These are phyloP conservation scores for Starmerella bacillaris DNA, from an alignment of 805 yeast species.

Conservation along the genomic window DNA sequence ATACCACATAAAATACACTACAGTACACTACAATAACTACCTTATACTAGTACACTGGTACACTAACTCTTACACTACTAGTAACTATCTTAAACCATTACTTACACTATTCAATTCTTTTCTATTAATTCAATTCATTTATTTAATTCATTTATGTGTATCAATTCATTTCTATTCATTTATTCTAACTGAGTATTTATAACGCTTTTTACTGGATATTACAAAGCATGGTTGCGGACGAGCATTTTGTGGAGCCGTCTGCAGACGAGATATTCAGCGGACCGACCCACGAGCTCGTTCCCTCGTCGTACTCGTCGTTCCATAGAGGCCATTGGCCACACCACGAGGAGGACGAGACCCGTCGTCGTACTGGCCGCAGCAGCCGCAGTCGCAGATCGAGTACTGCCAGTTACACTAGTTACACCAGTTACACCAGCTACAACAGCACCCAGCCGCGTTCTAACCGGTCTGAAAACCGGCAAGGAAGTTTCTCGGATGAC, in stretches of 20 bases:
- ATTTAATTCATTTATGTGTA: too few relatives aligned
- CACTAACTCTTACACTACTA: too few relatives aligned
- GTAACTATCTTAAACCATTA: too few relatives aligned
- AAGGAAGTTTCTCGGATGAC: neutral
- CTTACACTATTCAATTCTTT: too few relatives aligned
- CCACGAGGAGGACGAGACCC: constrained; percentile 9
- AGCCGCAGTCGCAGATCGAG: constrained; percentile 1
- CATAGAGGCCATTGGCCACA: constrained; percentile 29
- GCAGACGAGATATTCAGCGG: constrained; percentile 49
- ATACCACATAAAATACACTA: too few relatives aligned
- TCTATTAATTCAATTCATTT: too few relatives aligned
- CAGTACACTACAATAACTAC: too few relatives aligned
- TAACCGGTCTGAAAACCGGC: neutral
- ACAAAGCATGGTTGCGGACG: constrained; percentile 16
- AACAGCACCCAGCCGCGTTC: neutral
- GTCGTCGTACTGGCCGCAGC: neutral
- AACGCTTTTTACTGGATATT: too few relatives aligned
- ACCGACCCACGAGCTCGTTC: constrained; percentile 51
- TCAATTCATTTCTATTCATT: too few relatives aligned
- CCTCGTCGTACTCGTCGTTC: constrained; percentile 50
- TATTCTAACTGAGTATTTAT: too few relatives aligned
- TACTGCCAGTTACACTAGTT: neutral
- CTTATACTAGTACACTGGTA: too few relatives aligned
- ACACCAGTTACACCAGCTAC: constrained; percentile 2
- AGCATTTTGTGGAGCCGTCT: constrained; percentile 18